These are phyloP conservation scores for Ormosia emarginata DNA, from an alignment of 306 rosid genomes.

Conservation along the genomic window DNA sequence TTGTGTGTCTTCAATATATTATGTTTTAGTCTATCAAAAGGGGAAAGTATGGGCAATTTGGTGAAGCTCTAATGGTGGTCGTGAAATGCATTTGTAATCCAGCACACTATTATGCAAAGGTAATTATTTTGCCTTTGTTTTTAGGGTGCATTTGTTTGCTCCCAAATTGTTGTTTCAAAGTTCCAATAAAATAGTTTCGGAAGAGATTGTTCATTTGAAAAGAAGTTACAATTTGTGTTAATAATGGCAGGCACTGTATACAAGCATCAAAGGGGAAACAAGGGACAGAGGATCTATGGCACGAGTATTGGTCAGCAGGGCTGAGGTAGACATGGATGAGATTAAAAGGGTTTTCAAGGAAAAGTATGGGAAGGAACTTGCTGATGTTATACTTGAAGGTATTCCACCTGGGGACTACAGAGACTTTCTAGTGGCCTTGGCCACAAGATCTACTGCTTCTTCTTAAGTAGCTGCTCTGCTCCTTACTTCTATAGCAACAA, in stretches of 20 bases:
- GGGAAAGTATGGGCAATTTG: conserved; percentile 47
- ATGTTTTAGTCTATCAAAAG: conserved; percentile 44
- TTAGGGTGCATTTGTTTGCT: not conserved
- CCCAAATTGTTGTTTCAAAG: not conserved
- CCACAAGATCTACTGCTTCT: conserved; percentile 29
- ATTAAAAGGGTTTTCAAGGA: conserved; percentile 44
- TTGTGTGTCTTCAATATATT: not conserved
- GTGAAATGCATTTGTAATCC: conserved; percentile 56
- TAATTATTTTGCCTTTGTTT: not conserved
- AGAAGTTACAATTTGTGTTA: not conserved
- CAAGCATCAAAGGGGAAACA: conserved; percentile 40
- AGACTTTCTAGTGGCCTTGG: conserved; percentile 59
- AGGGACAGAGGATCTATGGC: conserved; percentile 33
- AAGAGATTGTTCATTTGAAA: not conserved
- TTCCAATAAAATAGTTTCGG: not conserved
- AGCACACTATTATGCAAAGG: conserved; percentile 57
- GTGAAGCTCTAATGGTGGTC: conserved; percentile 37
- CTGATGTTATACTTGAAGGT: conserved; percentile 39
- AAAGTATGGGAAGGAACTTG: conserved; percentile 50
- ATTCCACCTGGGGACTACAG: conserved; percentile 43
- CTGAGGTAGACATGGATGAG: conserved; percentile 60
- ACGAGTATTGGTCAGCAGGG: conserved; percentile 48
- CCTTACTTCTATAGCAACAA: not conserved
- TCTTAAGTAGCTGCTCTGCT: not conserved
- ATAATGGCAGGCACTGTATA: conserved; percentile 40